Evolutionary conservation across 257 asterid species (phyloP).

Genomic region (Fraxinus americana): DNA sequence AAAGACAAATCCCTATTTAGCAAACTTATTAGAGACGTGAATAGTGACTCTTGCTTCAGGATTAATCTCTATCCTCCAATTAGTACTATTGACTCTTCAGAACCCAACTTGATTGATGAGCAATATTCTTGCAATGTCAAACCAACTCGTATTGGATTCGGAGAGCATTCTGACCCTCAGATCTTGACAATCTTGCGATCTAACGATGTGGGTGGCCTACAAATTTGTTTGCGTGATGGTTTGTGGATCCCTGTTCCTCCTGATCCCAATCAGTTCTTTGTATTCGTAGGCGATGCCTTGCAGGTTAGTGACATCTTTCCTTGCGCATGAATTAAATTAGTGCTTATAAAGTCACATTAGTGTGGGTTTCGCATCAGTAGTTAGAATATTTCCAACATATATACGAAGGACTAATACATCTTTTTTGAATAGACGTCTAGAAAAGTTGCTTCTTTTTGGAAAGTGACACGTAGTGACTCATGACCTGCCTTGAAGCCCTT

Average conservation of each 20-base stretch:
- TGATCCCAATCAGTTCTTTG: constrained; percentile 51
- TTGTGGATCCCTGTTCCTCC: constrained; percentile 69
- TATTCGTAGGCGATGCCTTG: constrained; percentile 70
- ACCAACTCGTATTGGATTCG: constrained; percentile 52
- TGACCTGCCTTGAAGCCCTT: neutral
- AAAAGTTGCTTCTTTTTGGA: neutral
- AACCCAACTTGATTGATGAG: neutral
- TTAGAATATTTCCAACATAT: neutral
- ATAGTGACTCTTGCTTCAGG: constrained; percentile 76
- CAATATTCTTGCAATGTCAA: neutral
- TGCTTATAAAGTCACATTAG: no score
- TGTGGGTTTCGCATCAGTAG: neutral
- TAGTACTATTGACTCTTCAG: neutral
- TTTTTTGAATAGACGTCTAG: neutral
- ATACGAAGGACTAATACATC: neutral
- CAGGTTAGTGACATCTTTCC: neutral
- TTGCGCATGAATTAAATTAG: neutral
- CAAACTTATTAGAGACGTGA: constrained; percentile 42
- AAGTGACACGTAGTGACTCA: neutral
- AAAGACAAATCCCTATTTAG: constrained; percentile 50
- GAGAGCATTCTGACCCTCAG: constrained; percentile 35
- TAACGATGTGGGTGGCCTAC: constrained; percentile 71
- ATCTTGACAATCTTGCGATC: constrained; percentile 66
- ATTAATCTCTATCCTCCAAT: constrained; percentile 68
- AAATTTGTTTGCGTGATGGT: constrained; percentile 50